Conservation (phyloP, 169 alveolate genomes). For the Plasmodium coatneyi region DNA sequence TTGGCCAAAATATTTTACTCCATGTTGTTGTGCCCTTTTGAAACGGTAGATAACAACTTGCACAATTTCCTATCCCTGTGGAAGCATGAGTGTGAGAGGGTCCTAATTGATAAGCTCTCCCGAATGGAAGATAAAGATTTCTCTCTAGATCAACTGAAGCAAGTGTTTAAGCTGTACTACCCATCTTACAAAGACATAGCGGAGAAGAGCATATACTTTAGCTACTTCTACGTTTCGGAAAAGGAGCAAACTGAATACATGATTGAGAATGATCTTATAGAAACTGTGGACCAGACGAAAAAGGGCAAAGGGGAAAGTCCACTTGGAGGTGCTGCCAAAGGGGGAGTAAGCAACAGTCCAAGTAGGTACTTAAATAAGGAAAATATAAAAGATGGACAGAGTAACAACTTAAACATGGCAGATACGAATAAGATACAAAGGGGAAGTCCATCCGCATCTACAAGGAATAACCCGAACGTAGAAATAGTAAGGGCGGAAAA, state of each 20-base stretch:
- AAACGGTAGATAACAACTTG: constrained; percentile 81
- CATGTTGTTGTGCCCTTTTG: constrained; percentile 81
- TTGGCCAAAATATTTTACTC: constrained; percentile 97
- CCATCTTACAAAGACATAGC: constrained; percentile 37
- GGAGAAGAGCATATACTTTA: constrained; percentile 62
- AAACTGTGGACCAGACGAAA: constrained; percentile 22
- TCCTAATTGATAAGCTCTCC: constrained; percentile 95
- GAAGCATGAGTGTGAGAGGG: constrained; percentile 97
- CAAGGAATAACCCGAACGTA: neutral
- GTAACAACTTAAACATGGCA: neutral
- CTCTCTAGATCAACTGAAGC: constrained; percentile 70
- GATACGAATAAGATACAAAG: neutral
- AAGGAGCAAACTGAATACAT: constrained; percentile 55
- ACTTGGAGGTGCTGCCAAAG: neutral
- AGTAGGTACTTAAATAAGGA: neutral
- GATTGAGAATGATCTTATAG: constrained; percentile 73
- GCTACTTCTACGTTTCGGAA: constrained; percentile 75
- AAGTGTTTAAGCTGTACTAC: constrained; percentile 49
- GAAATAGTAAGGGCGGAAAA: neutral
- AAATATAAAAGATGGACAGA: neutral
- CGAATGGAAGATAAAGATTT: constrained; percentile 90
- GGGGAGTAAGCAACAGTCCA: neutral
- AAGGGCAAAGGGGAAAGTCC: neutral
- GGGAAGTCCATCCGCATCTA: neutral
- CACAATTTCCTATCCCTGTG: constrained; percentile 94